phyloP scores from a whole-genome alignment of 345 rosid genomes.

The Hypericum perforatum region DNA sequence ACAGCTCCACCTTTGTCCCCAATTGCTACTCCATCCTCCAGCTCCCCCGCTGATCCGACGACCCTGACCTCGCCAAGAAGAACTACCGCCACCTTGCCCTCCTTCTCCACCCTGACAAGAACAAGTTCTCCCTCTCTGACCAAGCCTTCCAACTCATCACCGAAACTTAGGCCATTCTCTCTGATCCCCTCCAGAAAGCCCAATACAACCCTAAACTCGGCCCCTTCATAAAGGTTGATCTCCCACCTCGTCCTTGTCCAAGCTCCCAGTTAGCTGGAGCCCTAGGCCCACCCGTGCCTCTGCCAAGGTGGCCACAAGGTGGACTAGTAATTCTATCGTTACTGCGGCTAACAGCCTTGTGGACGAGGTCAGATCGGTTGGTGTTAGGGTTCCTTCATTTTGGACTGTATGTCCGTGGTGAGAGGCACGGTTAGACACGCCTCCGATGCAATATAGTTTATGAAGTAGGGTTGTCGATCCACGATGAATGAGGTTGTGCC shows the following conservation, averaged over 20 bases:
- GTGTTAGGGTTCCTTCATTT: constrained; percentile 39
- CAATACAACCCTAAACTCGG: constrained; percentile 49
- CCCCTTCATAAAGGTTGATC: constrained; percentile 51
- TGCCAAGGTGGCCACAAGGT: not conserved
- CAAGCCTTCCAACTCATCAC: constrained; percentile 76
- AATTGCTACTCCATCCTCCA: constrained; percentile 86
- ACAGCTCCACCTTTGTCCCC: too few species aligned
- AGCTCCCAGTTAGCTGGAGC: constrained; percentile 39
- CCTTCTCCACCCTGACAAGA: too few species aligned
- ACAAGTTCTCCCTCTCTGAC: too few species aligned
- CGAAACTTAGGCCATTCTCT: constrained; percentile 73
- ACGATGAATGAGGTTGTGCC: too few species aligned
- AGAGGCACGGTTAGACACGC: constrained; percentile 56
- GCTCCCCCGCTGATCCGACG: too few species aligned
- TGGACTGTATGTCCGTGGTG: constrained; percentile 96
- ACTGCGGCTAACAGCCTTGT: not conserved
- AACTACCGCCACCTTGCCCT: constrained; percentile 80
- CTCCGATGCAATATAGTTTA: too few species aligned
- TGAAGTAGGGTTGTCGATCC: too few species aligned
- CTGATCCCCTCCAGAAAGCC: constrained; percentile 44
- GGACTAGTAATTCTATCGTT: not conserved
- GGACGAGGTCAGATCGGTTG: constrained; percentile 11
- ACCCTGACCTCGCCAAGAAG: constrained; percentile 52
- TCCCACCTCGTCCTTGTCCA: constrained; percentile 22
- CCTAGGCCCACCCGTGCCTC: constrained; percentile 5